phyloP scores from a whole-genome alignment of 2,329 filamentous ascomycete genomes.

The Colletotrichum orchidophilum region DNA sequence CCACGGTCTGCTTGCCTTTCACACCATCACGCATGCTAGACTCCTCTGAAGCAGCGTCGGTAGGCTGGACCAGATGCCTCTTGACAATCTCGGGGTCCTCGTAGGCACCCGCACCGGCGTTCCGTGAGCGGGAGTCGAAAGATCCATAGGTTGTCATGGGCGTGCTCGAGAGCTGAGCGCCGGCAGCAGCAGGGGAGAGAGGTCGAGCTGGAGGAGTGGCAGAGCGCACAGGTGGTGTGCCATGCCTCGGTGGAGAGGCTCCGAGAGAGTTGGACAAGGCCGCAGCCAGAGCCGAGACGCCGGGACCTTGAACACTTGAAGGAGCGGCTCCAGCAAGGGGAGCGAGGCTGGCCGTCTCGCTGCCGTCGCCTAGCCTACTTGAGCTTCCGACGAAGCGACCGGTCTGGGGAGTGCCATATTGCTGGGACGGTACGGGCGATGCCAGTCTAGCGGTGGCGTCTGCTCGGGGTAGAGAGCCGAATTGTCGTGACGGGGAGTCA shows the following conservation, averaged over 20 bases:
- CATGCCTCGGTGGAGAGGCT: constrained; percentile 74
- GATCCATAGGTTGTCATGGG: constrained; percentile 82
- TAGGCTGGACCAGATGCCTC: constrained; percentile 83
- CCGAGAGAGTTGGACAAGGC: constrained; percentile 82
- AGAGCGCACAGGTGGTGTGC: constrained; percentile 69
- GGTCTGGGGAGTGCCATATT: constrained; percentile 49
- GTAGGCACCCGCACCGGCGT: constrained; percentile 66
- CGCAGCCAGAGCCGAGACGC: constrained; percentile 86
- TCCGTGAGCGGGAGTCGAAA: constrained; percentile 75
- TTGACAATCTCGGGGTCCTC: constrained; percentile 94
- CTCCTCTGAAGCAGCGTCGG: constrained; percentile 59
- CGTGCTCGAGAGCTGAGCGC: constrained; percentile 57
- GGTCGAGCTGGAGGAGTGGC: constrained; percentile 59
- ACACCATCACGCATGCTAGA: constrained; percentile 52
- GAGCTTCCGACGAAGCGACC: constrained; percentile 52
- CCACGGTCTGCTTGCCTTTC: constrained; percentile 65
- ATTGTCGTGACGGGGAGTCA: constrained; percentile 48
- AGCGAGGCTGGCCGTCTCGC: constrained; percentile 62
- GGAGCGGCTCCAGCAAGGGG: constrained; percentile 72
- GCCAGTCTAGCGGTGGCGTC: constrained; percentile 70
- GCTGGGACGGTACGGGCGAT: constrained; percentile 60
- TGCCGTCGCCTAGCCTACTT: constrained; percentile 39
- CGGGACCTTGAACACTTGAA: constrained; percentile 76
- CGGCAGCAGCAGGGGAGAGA: constrained; percentile 53
- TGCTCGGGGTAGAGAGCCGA: constrained; percentile 61